A percentile compares a stretch with the other conserved stretches of the same genome.
phyloP scores from a whole-genome alignment of 495 filamentous ascomycete genomes.

The Staphylotrichum longicolle region DNA sequence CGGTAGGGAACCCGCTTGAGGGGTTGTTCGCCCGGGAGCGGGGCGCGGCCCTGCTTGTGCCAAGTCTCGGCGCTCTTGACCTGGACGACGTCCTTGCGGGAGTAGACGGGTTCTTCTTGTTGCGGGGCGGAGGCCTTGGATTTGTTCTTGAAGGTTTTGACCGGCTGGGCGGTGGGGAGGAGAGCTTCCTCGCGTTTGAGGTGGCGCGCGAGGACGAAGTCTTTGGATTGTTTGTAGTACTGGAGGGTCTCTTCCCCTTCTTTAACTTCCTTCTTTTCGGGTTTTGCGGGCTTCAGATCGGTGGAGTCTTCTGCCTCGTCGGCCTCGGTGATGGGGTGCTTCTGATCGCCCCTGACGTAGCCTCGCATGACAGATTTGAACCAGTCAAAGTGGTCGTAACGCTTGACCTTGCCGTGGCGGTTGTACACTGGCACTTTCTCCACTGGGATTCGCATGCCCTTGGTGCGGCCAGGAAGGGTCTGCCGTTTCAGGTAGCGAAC shows the following conservation, averaged over 20 bases:
- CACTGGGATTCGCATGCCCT: conserved; percentile 71
- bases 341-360: conserved; percentile 60
- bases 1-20: conserved; percentile 87
- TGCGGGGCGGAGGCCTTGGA: conserved; percentile 59
- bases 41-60: conserved; percentile 90
- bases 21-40: conserved; percentile 65
- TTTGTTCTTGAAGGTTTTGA: conserved; percentile 68
- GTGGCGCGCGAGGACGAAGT: conserved; percentile 84
- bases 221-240: conserved; percentile 79
- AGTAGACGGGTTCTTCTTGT: conserved; percentile 77
- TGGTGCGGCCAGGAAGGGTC: conserved; percentile 84
- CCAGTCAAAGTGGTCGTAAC: conserved; percentile 77
- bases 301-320: conserved; percentile 76
- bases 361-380: conserved; percentile 73
- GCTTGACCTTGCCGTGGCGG: conserved; percentile 64
- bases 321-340: conserved; percentile 56
- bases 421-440: conserved; percentile 80
- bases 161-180: conserved; percentile 61
- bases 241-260: conserved; percentile 78
- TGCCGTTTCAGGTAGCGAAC: conserved; percentile 84
- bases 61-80: conserved; percentile 94
- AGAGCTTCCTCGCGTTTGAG: conserved; percentile 91
- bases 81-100: conserved; percentile 71
- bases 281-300: conserved; percentile 68
- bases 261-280: conserved; percentile 68